phyloP scores from a whole-genome alignment of 2,329 filamentous ascomycete genomes.

The Cladosporium sp. region DNA sequence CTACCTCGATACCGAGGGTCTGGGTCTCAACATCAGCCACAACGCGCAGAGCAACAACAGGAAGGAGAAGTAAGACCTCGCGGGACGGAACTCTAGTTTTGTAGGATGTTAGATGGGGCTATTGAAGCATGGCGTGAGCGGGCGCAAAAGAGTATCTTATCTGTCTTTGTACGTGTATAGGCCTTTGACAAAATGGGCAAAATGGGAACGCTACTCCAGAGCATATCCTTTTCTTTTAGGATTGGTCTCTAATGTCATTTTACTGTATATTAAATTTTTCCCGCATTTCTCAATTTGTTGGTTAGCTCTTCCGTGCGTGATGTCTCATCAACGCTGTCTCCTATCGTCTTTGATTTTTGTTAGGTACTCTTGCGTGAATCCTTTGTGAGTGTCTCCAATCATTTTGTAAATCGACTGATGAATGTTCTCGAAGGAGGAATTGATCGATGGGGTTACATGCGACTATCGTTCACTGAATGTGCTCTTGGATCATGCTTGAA shows the following conservation, averaged over 20 bases:
- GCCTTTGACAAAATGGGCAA: background rate
- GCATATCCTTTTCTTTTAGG: background rate
- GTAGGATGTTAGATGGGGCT: slow-evolving; percentile 7
- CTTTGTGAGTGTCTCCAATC: too few relatives aligned
- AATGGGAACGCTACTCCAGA: slow-evolving; percentile 12
- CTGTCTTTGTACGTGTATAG: slow-evolving; percentile 10
- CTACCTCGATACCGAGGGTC: slow-evolving; percentile 82
- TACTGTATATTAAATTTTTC: too few relatives aligned
- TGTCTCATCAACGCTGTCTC: too few relatives aligned
- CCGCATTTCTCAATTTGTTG: too few relatives aligned
- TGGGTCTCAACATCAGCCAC: slow-evolving; percentile 77
- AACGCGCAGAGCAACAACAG: slow-evolving; percentile 12
- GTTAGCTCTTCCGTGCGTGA: too few relatives aligned
- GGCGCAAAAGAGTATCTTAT: slow-evolving; percentile 8
- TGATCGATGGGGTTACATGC: too few relatives aligned
- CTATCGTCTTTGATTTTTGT: too few relatives aligned
- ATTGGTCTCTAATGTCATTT: background rate
- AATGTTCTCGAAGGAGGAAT: too few relatives aligned
- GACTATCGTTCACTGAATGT: too few relatives aligned
- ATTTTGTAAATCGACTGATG: too few relatives aligned
- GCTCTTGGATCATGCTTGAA: too few relatives aligned
- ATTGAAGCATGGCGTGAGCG: slow-evolving; percentile 9
- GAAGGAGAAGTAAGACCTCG: slow-evolving; percentile 10
- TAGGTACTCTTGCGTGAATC: too few relatives aligned
- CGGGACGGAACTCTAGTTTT: background rate